A percentile compares a stretch with the other conserved stretches of the same genome.
These are phyloP conservation scores for Fraxinus excelsior DNA, from an alignment of 257 asterid genomes.

Conservation along the genomic window DNA sequence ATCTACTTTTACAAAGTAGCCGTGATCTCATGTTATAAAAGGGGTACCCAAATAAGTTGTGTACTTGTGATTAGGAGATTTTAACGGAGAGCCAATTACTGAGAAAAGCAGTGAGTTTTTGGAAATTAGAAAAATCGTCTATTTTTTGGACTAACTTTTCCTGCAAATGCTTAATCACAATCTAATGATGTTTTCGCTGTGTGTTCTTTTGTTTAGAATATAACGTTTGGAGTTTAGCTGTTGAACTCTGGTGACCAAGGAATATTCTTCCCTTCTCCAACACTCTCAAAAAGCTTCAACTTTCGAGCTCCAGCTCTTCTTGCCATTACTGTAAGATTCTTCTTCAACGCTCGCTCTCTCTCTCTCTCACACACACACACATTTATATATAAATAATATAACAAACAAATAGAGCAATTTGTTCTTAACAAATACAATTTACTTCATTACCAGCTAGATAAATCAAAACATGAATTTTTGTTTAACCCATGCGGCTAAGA, in stretches of 20 bases:
- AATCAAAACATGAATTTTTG: no score
- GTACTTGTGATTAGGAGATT: no score
- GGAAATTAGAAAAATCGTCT: conserved; percentile 68
- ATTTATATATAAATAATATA: no score
- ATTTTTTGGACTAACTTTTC: conserved; percentile 86
- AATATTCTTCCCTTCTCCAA: conserved; percentile 73
- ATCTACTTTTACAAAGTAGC: no score
- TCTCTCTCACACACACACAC: no score
- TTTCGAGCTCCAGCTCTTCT: conserved; percentile 63
- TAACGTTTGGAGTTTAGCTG: conserved; percentile 75
- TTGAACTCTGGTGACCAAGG: conserved; percentile 64
- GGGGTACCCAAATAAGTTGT: no score
- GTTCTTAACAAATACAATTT: no score
- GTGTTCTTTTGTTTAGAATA: conserved; percentile 52
- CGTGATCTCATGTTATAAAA: no score
- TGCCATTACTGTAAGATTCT: conserved; percentile 23
- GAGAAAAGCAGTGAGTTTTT: conserved; percentile 82
- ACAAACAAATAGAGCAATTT: no score
- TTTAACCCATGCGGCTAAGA: no score
- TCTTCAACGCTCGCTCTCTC: background rate
- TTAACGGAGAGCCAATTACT: conserved; percentile 26
- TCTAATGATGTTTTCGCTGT: conserved; percentile 73
- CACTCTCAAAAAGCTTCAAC: conserved; percentile 54
- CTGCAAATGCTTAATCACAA: conserved; percentile 65
- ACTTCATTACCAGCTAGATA: no score